These are phyloP conservation scores for Calycina herbarum DNA, from an alignment of 2,329 filamentous ascomycete genomes.

Conservation along the genomic window DNA sequence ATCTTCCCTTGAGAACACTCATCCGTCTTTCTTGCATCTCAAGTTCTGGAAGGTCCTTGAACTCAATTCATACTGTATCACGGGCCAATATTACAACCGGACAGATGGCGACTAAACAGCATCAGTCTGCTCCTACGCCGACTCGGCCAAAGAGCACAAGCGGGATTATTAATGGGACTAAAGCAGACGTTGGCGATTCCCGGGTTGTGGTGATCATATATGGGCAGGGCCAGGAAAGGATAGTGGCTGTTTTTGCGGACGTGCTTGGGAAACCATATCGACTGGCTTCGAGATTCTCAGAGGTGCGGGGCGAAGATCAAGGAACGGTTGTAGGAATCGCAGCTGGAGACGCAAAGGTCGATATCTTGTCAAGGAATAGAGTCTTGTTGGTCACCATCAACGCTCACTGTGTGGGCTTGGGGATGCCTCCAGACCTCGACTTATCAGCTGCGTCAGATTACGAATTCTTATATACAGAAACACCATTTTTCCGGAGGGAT, in stretches of 20 bases:
- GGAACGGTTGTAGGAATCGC: constrained; percentile 69
- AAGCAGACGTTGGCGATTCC: constrained; percentile 48
- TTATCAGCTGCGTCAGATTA: constrained; percentile 75
- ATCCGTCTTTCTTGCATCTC: constrained; percentile 2
- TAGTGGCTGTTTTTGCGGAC: constrained; percentile 74
- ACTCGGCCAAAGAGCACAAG: constrained; percentile 43
- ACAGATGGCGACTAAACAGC: constrained; percentile 47
- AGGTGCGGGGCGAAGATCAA: constrained; percentile 54
- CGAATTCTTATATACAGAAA: constrained; percentile 79
- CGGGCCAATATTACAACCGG: constrained; percentile 3
- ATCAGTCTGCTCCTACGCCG: constrained; percentile 52
- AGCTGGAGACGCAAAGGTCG: constrained; percentile 55
- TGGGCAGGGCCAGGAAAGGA: constrained; percentile 68
- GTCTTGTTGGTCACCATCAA: constrained; percentile 68
- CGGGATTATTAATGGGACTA: constrained; percentile 38
- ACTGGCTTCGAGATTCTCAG: constrained; percentile 55
- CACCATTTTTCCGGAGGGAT: constrained; percentile 71
- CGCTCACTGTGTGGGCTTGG: constrained; percentile 71
- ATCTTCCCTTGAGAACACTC: neutral
- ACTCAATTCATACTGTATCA: neutral
- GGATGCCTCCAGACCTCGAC: constrained; percentile 65
- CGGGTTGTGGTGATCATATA: constrained; percentile 68
- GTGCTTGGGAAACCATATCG: constrained; percentile 73
- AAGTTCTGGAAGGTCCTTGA: neutral
- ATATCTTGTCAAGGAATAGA: constrained; percentile 58